Conservation (phyloP, 2,329 filamentous ascomycete species). For the Microdochium bolleyi region DNA sequence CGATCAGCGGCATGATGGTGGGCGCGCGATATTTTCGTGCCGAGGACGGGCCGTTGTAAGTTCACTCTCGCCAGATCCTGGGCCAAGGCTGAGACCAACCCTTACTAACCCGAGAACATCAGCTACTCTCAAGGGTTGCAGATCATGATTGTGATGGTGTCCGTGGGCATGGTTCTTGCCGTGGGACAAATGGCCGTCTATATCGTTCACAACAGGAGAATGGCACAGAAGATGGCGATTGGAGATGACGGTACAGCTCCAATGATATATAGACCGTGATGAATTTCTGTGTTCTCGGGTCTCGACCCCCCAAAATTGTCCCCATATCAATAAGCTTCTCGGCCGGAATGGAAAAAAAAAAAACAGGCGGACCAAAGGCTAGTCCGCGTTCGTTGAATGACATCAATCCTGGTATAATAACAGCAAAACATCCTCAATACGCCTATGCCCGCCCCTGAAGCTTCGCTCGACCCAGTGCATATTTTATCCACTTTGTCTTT, state of each 20-base stretch:
- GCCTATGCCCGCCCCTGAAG: too few species aligned
- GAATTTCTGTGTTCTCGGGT: too few species aligned
- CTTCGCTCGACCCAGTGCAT: too few species aligned
- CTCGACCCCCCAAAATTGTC: too few species aligned
- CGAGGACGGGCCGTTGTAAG: conserved; percentile 30
- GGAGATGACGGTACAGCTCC: background rate
- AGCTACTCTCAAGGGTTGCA: conserved; percentile 34
- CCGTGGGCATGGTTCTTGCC: conserved; percentile 29
- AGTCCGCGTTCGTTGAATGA: too few species aligned
- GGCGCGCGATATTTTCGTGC: conserved; percentile 40
- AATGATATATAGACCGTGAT: background rate
- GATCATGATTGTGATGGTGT: conserved; percentile 36
- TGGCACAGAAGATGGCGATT: conserved; percentile 10
- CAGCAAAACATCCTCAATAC: too few species aligned
- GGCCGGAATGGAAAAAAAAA: too few species aligned
- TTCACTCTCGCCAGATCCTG: conserved; percentile 3
- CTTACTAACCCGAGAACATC: background rate
- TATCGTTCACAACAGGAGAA: conserved; percentile 24
- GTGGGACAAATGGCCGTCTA: conserved; percentile 31
- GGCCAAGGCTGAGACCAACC: background rate
- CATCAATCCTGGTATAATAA: too few species aligned
- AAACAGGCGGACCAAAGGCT: too few species aligned
- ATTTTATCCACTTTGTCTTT: too few species aligned
- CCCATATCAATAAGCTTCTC: too few species aligned
- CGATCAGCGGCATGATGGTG: conserved; percentile 40